Percentiles rank a stretch among this genome's conserved stretches.
Conservation (phyloP, 805 yeast genomes). For the Citeromyces matritensis region DNA sequence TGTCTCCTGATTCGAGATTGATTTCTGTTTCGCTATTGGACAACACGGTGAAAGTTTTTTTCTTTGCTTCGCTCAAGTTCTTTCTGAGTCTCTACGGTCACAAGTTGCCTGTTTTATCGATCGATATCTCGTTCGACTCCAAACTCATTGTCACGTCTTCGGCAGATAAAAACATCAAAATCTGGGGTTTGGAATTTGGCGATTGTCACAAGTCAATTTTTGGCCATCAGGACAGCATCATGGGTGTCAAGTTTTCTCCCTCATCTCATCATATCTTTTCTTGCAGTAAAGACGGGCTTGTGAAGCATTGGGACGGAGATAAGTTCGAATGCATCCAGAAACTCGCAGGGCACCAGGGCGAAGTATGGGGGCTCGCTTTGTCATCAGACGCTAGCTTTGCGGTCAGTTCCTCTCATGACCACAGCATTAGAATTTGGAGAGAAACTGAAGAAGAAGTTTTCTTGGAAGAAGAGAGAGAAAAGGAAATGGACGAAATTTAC, state of each 20-base stretch:
- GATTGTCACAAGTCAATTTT: slow-evolving; percentile 95
- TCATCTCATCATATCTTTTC: slow-evolving; percentile 84
- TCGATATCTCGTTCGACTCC: slow-evolving; percentile 83
- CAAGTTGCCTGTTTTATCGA: slow-evolving; percentile 83
- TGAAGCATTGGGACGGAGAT: slow-evolving; percentile 98
- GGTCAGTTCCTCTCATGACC: slow-evolving; percentile 84
- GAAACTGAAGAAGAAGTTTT: slow-evolving; percentile 94
- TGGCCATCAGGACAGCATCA: slow-evolving; percentile 93
- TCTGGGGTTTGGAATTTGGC: slow-evolving; percentile 98
- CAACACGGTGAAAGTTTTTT: slow-evolving; percentile 92
- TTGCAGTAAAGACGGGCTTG: slow-evolving; percentile 74
- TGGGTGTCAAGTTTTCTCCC: slow-evolving; percentile 76
- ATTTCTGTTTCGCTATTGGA: slow-evolving; percentile 80
- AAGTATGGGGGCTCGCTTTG: slow-evolving; percentile 86
- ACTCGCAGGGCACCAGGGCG: slow-evolving; percentile 75
- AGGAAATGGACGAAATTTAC: slow-evolving; percentile 84
- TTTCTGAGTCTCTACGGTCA: slow-evolving; percentile 89
- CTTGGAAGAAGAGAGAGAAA: slow-evolving; percentile 91
- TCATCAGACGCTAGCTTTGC: slow-evolving; percentile 57
- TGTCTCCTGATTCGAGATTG: slow-evolving; percentile 67
- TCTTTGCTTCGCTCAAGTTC: slow-evolving; percentile 74
- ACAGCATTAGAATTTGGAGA: slow-evolving; percentile 84
- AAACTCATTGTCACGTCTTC: slow-evolving; percentile 84
- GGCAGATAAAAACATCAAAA: slow-evolving; percentile 93
- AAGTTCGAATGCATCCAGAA: slow-evolving; percentile 90